Evolutionary conservation across 495 filamentous ascomycete genomes (phyloP).

Genomic region (Xylaria flabelliformis): DNA sequence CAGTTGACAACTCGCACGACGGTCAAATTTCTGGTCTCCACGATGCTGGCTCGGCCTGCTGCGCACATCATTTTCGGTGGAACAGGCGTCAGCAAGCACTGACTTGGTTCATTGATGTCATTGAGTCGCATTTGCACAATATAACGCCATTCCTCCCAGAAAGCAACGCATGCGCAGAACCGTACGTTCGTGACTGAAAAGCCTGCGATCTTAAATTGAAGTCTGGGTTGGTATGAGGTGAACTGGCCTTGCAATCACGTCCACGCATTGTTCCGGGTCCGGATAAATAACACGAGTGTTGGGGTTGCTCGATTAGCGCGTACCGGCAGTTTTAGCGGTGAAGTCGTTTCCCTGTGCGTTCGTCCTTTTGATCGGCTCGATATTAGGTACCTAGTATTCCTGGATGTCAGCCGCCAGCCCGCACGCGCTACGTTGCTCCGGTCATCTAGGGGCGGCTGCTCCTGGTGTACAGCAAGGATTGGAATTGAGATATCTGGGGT

Average conservation of each 20-base stretch:
- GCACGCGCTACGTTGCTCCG: conserved; percentile 12
- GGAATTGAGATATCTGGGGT: background rate
- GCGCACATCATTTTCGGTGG: conserved; percentile 3
- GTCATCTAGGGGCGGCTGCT: background rate
- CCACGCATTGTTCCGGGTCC: background rate
- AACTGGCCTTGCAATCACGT: conserved; percentile 23
- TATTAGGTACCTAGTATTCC: conserved; percentile 21
- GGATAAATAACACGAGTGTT: conserved; percentile 17
- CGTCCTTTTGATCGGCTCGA: background rate
- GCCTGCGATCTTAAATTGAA: background rate
- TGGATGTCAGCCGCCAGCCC: conserved; percentile 13
- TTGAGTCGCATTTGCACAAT: conserved; percentile 13
- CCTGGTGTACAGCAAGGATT: background rate
- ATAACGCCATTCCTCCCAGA: conserved; percentile 1
- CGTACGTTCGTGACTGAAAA: background rate
- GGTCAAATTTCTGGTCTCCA: background rate
- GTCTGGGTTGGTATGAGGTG: conserved; percentile 18
- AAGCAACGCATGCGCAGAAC: background rate
- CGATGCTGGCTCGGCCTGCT: background rate
- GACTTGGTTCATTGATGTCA: background rate
- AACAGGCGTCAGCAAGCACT: background rate
- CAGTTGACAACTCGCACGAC: background rate
- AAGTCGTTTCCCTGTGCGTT: background rate
- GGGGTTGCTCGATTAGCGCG: conserved; percentile 7
- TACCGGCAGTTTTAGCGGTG: conserved; percentile 9